These are phyloP conservation scores for Lotus japonicus DNA, from an alignment of 306 rosid genomes.

Conservation along the genomic window DNA sequence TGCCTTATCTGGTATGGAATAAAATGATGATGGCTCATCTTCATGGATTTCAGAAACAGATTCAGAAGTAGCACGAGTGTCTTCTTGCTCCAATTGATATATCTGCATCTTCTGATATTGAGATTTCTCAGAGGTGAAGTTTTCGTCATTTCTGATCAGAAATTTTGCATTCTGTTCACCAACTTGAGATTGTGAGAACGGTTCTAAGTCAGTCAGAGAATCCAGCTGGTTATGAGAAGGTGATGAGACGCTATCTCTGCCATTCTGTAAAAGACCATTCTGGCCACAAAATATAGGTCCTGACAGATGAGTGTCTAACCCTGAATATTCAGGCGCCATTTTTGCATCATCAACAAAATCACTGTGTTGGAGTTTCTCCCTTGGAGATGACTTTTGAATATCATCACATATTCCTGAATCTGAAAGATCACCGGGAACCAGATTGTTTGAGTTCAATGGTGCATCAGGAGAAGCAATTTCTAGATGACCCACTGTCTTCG, in stretches of 20 bases:
- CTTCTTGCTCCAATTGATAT: slow-evolving; percentile 24
- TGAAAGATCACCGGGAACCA: slow-evolving; percentile 22
- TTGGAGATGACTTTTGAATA: slow-evolving; percentile 23
- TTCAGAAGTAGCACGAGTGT: slow-evolving; percentile 20
- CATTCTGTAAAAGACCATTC: slow-evolving; percentile 18
- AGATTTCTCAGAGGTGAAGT: slow-evolving; percentile 21
- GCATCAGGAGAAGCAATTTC: slow-evolving; percentile 32
- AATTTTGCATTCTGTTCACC: slow-evolving; percentile 23
- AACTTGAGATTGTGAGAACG: slow-evolving; percentile 23
- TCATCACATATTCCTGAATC: slow-evolving; percentile 23
- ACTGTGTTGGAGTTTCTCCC: slow-evolving; percentile 25
- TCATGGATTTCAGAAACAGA: slow-evolving; percentile 28
- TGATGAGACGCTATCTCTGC: slow-evolving; percentile 20
- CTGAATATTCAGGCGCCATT: slow-evolving; percentile 28
- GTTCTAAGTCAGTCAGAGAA: slow-evolving; percentile 22
- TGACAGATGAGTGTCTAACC: slow-evolving; percentile 21
- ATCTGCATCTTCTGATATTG: slow-evolving; percentile 29
- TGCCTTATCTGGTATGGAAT: slow-evolving; percentile 31
- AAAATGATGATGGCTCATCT: slow-evolving; percentile 31
- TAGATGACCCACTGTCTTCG: slow-evolving; percentile 15
- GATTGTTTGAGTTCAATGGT: slow-evolving; percentile 19
- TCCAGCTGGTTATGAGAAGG: slow-evolving; percentile 28
- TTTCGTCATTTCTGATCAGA: slow-evolving; percentile 25
- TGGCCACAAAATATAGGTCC: slow-evolving; percentile 26
- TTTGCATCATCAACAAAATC: slow-evolving; percentile 28